Conservation (phyloP, 2,329 filamentous ascomycete genomes). For the Pestalotiopsis fici region DNA sequence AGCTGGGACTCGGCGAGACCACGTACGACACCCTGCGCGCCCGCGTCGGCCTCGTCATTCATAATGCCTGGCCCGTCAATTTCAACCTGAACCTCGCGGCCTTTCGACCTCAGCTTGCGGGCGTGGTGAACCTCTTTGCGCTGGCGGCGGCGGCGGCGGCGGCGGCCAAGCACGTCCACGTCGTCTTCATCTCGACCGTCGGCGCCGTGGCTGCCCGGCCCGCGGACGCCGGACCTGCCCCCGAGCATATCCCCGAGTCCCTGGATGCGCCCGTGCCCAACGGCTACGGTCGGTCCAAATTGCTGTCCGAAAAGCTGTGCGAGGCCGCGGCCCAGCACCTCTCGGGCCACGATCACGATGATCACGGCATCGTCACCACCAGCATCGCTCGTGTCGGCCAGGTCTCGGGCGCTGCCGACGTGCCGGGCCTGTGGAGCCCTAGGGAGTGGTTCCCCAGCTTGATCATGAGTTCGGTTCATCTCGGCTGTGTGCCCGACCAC, state of each 20-base stretch:
- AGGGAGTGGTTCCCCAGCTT: conserved; percentile 44
- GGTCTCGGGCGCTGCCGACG: conserved; percentile 22
- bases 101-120: conserved; percentile 22
- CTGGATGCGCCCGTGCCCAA: conserved; percentile 11
- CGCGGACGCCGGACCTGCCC: conserved; percentile 7
- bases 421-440: conserved; percentile 36
- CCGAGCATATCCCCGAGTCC: conserved; percentile 16
- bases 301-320: conserved; percentile 25
- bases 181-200: conserved; percentile 24
- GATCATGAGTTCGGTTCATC: conserved; percentile 35
- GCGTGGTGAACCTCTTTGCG: conserved; percentile 20
- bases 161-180: neutral
- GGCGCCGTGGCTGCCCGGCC: conserved; percentile 13
- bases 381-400: conserved; percentile 26
- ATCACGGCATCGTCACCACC: conserved; percentile 11
- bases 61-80: conserved; percentile 25
- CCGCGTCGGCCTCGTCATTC: conserved; percentile 19
- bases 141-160: conserved; percentile 11
- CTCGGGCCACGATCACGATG: too few relatives aligned
- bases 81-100: conserved; percentile 21
- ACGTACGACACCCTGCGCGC: conserved; percentile 15
- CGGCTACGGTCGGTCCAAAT: conserved; percentile 27
- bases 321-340: conserved; percentile 21
- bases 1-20: conserved; percentile 15
- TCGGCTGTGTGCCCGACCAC: conserved; percentile 35